Base-by-base conservation (phyloP, 768 basidiomycete species). In the Butyriboletus loyo region DNA sequence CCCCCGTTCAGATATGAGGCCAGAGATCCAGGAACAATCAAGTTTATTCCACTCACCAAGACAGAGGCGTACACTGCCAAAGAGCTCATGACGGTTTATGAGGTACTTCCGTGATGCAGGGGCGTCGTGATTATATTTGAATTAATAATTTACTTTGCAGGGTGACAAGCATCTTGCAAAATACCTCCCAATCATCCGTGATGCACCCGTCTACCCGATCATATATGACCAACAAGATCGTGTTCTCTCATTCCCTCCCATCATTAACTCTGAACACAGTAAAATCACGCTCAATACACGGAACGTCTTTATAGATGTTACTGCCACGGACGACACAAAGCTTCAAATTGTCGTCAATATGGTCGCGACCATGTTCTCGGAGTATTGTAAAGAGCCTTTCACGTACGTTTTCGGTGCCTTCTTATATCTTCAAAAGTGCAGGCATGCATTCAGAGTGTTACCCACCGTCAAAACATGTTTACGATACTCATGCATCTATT, bases 191-290 rank as follows among this genome's bases (percentile, higher is more conserved):
- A 97, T 99, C 71, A 92, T 98, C 63, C 85, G 89, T 28, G 92
- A 97, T 66, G 90, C 92, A 14, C 92, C 95, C 9, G 92, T 97
- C 40, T 98, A 98, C 72, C 97, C 97, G 34, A 88, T 98, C 72
- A 97, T 98, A 66, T 98, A 98, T 72, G 96, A 98, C 69, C 77
- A 82, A 10, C 77, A 87, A 52, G 90, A 92, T 67, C 83, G 77
- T 27, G 96, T 98, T 2, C 78, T 97, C 27, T 95, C 92, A 19
- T 95, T 98, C 87, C 97, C 97, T 35, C 97, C 97, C 9, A 98
- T 99, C 68, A 96, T 96, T 73, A 97, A 97, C 72, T 95, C 93
- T 4, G 88, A 97, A 59, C 91, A 92, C 72, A 98, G 92, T 68
- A 98, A 98, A 75, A 98, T 99, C 65, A 90, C 91, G 0, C 75